Evolutionary conservation across 768 basidiomycete genomes (phyloP), one percentile per base, ranked within the genome.

Genomic region (Pleurotus salmoneostramineus): DNA sequence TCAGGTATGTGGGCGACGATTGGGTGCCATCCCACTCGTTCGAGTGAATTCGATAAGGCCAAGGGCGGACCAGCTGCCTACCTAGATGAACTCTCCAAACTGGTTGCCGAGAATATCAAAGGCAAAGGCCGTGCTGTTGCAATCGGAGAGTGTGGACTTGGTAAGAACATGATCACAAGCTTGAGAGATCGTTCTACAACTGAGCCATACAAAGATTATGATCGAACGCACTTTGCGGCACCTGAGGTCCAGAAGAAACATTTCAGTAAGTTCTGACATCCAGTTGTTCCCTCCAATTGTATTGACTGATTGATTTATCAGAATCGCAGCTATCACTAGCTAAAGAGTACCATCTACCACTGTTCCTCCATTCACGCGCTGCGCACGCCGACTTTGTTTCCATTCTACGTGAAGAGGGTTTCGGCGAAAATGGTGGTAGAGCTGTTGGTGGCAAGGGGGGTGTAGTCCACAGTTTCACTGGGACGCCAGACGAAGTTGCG

Each of bases 391-490:
- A 93, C 62, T 77, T 93, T 58, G 82, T 90, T 31, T 66, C 64
- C 15, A 87, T 88, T 15, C 76, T 93, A 21, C 75, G 73, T 21
- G 84, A 86, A 57, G 83, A 86, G 61, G 85, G 88, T 1, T 89
- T 88, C 65, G 77, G 78, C 12, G 70, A 76, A 40, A 69, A 82
- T 62, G 81, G 85, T 32, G 87, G 87, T 3, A 69, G 66, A 59
- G 70, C 67, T 32, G 72, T 82, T 57, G 89, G 85, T 42, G 84
- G 76, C 14, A 76, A 74, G 17, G 86, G 89, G 3, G 91, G 91
- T 1, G 91, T 93, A 17, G 89, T 92, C 3, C 92, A 93, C 66
- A 89, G 88, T 60, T 91, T 91, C 70, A 91, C 91, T 0, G 92
- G 92, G 3, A 79, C 78, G 0, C 64, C 65, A 3, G 79, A 77